Base-by-base conservation (phyloP, 257 asterid species). In the Fraxinus excelsior region DNA sequence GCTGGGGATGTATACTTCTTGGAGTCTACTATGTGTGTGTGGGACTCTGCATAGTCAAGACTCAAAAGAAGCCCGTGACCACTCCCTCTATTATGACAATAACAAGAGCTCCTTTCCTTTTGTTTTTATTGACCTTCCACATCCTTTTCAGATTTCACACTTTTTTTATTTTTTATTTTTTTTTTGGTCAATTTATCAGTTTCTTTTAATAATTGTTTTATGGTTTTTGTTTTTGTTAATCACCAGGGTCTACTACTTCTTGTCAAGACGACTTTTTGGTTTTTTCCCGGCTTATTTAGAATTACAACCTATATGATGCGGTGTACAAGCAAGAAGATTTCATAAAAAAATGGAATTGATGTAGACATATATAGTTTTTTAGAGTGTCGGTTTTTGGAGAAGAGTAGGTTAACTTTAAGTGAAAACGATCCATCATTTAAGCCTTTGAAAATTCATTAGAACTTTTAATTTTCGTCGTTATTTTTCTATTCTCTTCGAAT, bases 61-160 rank as follows among this genome's bases (percentile, higher is more conserved):
- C 65, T 56, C 65, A 56, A 56, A 56, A 80, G 92, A 88, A 76
- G 73, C 90, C 90, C 93, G 91, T 90, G 96, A 88, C 83, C 84
- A 64, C 85, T 73, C 81, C 82, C 73, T 74, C 90, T 72, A 70
- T 68, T 7, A 76, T 82, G 88, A 84, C 74, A 86, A 80, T 68
- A 72, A 87, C 90, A 72, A 80, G 38, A 40, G 82, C 85, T 82
- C 56, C 74, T 31, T 34, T 26, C 60, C 9, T 79, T 81, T 82
- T 87, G 80, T 79, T 83, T 83, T 78, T 84, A 76, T 83, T 82
- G 32, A 66, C 65, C 37, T 71, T 58, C 46, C 38, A 8, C 28
- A 58, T 74, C 53, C 37, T 32, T 77, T 64, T 49, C 49, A 69
- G 62, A 31, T 75, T 68, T 78, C 81, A 37, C 25, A 13, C 34